Evolutionary conservation across 306 rosid species (phyloP).

Genomic region (Crotalaria pallida): DNA sequence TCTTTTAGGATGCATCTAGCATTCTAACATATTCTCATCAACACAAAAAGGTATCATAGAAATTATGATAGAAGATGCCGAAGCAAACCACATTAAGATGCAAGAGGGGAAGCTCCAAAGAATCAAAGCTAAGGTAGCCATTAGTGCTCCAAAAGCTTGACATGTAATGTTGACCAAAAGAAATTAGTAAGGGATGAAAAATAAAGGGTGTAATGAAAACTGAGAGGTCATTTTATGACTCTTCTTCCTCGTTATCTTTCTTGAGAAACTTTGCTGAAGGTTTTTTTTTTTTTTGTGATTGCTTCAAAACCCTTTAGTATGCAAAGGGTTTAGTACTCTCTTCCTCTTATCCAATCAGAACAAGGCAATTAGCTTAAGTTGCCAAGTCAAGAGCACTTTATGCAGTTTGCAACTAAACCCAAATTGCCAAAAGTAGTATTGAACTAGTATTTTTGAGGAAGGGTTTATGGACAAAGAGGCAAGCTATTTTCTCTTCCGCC

Average conservation of each 20-base stretch:
- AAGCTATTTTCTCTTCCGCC: too few relatives aligned
- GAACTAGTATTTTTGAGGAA: too few relatives aligned
- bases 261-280: not conserved
- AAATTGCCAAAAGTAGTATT: too few relatives aligned
- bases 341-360: too few relatives aligned
- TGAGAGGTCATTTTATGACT: not conserved
- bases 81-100: constrained; percentile 37
- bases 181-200: constrained; percentile 12
- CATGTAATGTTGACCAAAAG: not conserved
- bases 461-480: too few relatives aligned
- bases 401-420: too few relatives aligned
- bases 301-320: too few relatives aligned
- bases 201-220: constrained; percentile 18
- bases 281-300: not conserved
- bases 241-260: not conserved
- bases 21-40: too few relatives aligned
- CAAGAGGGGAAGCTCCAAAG: constrained; percentile 30
- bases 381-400: too few relatives aligned
- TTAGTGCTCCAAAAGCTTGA: constrained; percentile 33
- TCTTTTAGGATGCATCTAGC: too few relatives aligned
- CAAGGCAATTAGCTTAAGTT: too few relatives aligned
- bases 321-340: too few relatives aligned
- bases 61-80: constrained; percentile 34
- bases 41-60: constrained; percentile 27
- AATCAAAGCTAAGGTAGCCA: constrained; percentile 13